phyloP scores from a whole-genome alignment of 2,329 filamentous ascomycete species.

The Esteya vermicola region DNA sequence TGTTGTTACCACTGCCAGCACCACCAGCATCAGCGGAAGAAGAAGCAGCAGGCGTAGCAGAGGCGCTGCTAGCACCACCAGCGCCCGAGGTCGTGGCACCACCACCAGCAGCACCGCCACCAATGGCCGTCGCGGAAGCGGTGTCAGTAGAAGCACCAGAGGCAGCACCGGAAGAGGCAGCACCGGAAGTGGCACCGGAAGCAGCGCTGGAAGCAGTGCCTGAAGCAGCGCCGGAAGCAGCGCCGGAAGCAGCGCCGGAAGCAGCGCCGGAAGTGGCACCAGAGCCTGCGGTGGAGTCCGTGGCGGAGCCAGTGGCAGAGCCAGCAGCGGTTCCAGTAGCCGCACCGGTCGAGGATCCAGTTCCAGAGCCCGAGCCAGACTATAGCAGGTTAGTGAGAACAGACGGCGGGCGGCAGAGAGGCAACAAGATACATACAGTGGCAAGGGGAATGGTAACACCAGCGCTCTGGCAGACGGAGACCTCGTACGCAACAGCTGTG shows the following conservation, averaged over 20 bases:
- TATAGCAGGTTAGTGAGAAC: not conserved
- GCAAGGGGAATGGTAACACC: conserved; percentile 21
- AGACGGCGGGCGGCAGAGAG: not conserved
- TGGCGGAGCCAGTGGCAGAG: not conserved
- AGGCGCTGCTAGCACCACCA: not conserved
- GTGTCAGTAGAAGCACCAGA: conserved; percentile 2
- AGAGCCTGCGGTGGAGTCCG: no score
- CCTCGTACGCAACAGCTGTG: conserved; percentile 23
- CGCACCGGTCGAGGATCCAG: not conserved
- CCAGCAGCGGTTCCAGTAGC: not conserved
- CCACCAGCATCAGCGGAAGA: not conserved
- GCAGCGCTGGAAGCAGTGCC: conserved; percentile 9
- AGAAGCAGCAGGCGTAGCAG: not conserved
- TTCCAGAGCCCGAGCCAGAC: not conserved
- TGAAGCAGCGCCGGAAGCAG: conserved; percentile 2
- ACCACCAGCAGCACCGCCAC: not conserved
- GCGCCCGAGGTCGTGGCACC: not conserved
- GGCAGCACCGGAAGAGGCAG: conserved; percentile 3
- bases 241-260: no score
- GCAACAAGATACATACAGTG: conserved; percentile 9
- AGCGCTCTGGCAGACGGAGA: conserved; percentile 22
- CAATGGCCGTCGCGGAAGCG: conserved; percentile 5
- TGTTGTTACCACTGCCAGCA: not conserved
- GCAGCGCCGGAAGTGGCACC: no score
- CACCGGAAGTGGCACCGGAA: not conserved